These are phyloP conservation scores for Talaromyces borbonicus DNA, from an alignment of 495 filamentous ascomycete genomes.

Conservation along the genomic window DNA sequence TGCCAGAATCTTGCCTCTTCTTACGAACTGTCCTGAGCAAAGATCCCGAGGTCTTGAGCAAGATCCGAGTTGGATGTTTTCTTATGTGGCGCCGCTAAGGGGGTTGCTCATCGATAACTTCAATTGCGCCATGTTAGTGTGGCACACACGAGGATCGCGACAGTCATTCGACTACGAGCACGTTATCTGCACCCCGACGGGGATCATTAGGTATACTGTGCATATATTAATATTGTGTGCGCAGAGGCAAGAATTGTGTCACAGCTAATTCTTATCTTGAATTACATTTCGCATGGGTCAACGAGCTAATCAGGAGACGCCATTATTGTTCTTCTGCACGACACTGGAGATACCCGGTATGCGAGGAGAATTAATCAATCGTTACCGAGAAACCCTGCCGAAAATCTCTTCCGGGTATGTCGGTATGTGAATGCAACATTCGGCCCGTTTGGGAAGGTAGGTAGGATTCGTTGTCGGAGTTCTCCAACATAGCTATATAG, in stretches of 20 bases:
- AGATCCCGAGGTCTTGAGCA: no score
- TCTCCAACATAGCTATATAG: background rate
- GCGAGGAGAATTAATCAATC: background rate
- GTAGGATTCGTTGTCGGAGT: background rate
- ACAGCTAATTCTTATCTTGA: background rate
- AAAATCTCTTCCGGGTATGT: background rate
- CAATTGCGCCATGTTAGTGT: constrained; percentile 2
- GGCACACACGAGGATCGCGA: background rate
- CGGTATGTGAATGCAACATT: background rate
- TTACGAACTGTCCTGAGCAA: background rate
- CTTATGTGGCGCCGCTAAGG: background rate
- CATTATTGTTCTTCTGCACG: background rate
- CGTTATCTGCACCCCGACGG: background rate
- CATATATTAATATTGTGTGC: constrained; percentile 3
- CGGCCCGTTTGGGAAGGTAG: background rate
- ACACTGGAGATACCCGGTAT: background rate
- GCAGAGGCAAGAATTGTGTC: background rate
- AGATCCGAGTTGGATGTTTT: background rate
- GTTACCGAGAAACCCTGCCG: background rate
- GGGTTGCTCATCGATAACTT: constrained; percentile 1
- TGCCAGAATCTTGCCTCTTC: background rate
- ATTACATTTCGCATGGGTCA: background rate
- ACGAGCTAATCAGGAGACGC: background rate
- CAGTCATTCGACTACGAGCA: background rate
- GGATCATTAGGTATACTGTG: background rate